These are phyloP conservation scores for Gossypioides kirkii DNA, from an alignment of 345 rosid species.

Conservation along the genomic window DNA sequence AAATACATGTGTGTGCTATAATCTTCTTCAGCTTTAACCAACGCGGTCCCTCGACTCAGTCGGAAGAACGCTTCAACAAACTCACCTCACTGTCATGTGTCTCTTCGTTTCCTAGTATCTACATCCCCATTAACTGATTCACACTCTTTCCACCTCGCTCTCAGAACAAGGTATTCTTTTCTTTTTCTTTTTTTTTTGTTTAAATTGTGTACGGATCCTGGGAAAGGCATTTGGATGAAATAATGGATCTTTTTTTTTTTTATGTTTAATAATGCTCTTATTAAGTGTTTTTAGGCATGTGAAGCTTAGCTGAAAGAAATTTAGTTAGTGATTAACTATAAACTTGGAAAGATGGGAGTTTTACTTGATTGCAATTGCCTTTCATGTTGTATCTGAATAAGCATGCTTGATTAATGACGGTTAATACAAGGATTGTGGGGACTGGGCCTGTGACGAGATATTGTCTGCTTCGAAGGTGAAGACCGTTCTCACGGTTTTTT, in stretches of 20 bases:
- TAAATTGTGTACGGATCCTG: not conserved
- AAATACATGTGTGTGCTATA: too few relatives aligned
- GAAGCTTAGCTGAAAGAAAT: not conserved
- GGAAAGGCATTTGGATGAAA: not conserved
- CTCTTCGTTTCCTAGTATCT: not conserved
- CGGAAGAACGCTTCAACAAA: not conserved
- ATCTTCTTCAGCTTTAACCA: slow-evolving; percentile 7
- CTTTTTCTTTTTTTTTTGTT: not conserved
- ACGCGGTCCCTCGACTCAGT: not conserved
- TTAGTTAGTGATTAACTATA: not conserved
- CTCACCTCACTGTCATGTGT: not conserved
- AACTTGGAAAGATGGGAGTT: not conserved
- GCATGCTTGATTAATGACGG: not conserved
- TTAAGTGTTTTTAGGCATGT: not conserved
- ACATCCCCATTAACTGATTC: not conserved
- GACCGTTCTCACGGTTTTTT: too few relatives aligned
- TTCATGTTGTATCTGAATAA: not conserved
- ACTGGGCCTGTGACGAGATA: too few relatives aligned
- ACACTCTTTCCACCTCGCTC: not conserved
- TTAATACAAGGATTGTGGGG: not conserved
- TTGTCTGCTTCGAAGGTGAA: too few relatives aligned
- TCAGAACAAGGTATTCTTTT: not conserved
- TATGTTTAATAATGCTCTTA: not conserved
- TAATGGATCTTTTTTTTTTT: not conserved
- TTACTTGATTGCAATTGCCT: not conserved